These are phyloP conservation scores for Alisma plantagoaquatica DNA, from an alignment of 106 monocot species.

Conservation along the genomic window DNA sequence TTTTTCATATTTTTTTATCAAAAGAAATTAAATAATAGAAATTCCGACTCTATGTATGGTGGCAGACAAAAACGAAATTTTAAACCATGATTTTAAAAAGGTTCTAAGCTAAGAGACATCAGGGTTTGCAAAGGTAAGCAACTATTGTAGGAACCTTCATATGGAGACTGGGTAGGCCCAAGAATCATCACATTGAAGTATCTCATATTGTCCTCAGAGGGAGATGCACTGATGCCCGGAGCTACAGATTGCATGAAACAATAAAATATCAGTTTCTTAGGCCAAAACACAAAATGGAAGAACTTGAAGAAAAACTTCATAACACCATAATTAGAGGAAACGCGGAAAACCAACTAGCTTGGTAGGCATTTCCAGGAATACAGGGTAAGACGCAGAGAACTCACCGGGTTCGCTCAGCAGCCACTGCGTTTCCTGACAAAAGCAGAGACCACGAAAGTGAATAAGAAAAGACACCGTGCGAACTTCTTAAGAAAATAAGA, in stretches of 20 bases:
- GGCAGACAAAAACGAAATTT: too few relatives aligned
- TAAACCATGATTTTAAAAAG: too few relatives aligned
- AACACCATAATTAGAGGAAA: background rate
- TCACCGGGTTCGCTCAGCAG: slow-evolving; percentile 43
- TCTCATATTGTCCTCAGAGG: slow-evolving; percentile 90
- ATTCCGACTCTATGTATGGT: too few relatives aligned
- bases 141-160: slow-evolving; percentile 76
- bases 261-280: background rate
- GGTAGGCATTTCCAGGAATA: background rate
- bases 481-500: background rate
- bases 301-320: background rate
- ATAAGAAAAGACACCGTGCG: background rate
- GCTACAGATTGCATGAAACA: too few relatives aligned
- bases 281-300: background rate
- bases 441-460: background rate
- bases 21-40: too few relatives aligned
- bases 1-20: too few relatives aligned
- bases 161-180: slow-evolving; percentile 88
- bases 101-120: too few relatives aligned
- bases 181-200: slow-evolving; percentile 99
- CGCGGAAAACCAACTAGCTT: background rate
- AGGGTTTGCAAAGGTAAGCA: too few relatives aligned
- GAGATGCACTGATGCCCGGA: slow-evolving; percentile 42
- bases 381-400: background rate
- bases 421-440: slow-evolving; percentile 35